Evolutionary conservation across 768 basidiomycete species (phyloP), one percentile per base, ranked within the genome.

Genomic region (Termitomyces bulborhizus): DNA sequence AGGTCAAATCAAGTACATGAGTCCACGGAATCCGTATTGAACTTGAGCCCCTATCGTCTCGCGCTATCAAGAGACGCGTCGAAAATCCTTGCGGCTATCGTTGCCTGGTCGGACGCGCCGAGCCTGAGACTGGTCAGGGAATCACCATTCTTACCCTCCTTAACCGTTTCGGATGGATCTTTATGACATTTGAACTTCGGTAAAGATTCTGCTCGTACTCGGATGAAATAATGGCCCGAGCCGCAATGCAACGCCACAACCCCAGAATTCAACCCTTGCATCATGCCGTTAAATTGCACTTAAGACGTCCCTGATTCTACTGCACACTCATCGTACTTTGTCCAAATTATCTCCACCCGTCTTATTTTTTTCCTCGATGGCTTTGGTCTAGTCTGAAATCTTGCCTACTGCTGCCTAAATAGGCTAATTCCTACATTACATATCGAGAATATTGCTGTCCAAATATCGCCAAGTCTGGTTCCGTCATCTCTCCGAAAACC

Each of bases 61-160:
- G 12, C 42, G 47, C n/a, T 46, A 29, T 37, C n/a, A 55, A 74
- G 73, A 9, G 72, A 76, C 55, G 70, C 69, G 15, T 55, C 68
- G 44, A 70, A 69, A 46, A 55, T 74, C 1, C 57, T 73, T 24
- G 70, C 73, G 15, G 68, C 73, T 31, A 60, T 71, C 26, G 67
- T 65, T n/a, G 60, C 69, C 13, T 65, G 66, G 52, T 60, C 61
- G 3, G 61, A 71, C 13, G 53, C 64, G 6, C 73, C 71, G 24
- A 66, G 70, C 15, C 43, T 77, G 31, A 66, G 69, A 6, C 53
- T 76, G 29, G 58, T 73, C 12, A 68, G 68, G 51, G 71, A 75
- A 52, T 77, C 77, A 8, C 61, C 69, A 16, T 76, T 78, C 55
- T 57, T 79, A 31, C 74, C 75, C 26, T 71, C 76, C 3, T 58